Evolutionary conservation across 768 basidiomycete genomes (phyloP), one percentile per base, ranked within the genome.

Genomic region (Lentinula detonsa): DNA sequence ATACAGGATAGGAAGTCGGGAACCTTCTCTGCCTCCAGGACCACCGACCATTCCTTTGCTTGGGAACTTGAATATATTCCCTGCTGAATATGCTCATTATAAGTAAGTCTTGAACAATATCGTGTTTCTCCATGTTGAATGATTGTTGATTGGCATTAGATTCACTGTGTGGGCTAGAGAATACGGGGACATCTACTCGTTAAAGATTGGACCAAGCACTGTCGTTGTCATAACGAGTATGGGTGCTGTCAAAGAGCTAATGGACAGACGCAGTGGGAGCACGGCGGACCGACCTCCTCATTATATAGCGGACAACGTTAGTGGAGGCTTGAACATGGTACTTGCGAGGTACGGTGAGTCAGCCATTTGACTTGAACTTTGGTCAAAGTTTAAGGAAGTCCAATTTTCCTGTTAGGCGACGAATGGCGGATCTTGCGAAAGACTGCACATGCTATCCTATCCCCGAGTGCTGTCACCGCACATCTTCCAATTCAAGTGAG

Each of bases 171-270:
- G 71, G 71, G 67, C 71, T 1, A 59, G 62, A 16, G 28, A 55
- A 34, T 71, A 71, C 43, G 71, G 71, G 3, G 71, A 68, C 2
- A 63, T 72, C 34, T 68, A 68, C 60, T 70, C 68, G 23, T 50
- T 70, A 11, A 71, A 68, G 55, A 23, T 71, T 4, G 68, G 66
- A 6, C 54, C 66, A 34, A 63, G 61, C 0, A 69, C 67, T 8
- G 65, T 51, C 4, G 60, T 73, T 33, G 68, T 73, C n/a, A 53
- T 73, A 13, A 63, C 69, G 10, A 63, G 66, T 33, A 54, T 62
- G 10, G 52, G 61, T 3, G 62, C 62, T 16, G 69, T 71, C 10
- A 67, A 65, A 31, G 70, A 72, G 42, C 53, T 73, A 5, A 60
- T 73, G 65, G 72, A 73, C 16, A 68, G 66, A 59, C 63, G 66